Evolutionary conservation across 805 yeast genomes (phyloP).

Genomic region (Ogataea siamensis): DNA sequence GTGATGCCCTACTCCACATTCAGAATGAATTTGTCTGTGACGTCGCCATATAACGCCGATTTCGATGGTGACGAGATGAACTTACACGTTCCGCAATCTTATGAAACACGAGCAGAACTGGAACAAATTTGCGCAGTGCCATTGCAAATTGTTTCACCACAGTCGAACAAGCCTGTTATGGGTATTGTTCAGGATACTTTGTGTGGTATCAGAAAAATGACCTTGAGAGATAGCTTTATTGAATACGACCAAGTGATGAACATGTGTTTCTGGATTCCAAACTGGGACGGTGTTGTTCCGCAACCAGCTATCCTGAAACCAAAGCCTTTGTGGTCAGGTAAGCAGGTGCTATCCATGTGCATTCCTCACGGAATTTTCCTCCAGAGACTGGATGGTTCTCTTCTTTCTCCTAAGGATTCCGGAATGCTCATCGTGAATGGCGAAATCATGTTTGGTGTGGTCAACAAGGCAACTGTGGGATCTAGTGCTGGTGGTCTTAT

Average conservation of each 20-base stretch:
- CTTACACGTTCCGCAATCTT: slow-evolving; percentile 97
- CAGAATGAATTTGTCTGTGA: slow-evolving; percentile 92
- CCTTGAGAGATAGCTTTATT: slow-evolving; percentile 82
- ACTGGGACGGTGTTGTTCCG: slow-evolving; percentile 98
- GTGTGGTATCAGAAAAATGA: slow-evolving; percentile 96
- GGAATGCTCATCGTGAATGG: slow-evolving; percentile 97
- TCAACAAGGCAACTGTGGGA: slow-evolving; percentile 97
- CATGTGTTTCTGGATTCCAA: slow-evolving; percentile 95
- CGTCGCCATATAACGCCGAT: slow-evolving; percentile 99
- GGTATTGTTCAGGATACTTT: slow-evolving; percentile 99
- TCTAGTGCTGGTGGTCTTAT: slow-evolving; percentile 97
- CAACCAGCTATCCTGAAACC: slow-evolving; percentile 94
- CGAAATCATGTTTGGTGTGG: slow-evolving; percentile 96
- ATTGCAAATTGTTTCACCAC: slow-evolving; percentile 95
- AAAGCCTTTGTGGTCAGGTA: slow-evolving; percentile 96
- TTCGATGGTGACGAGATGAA: slow-evolving; percentile 99
- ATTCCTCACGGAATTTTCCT: slow-evolving; percentile 95
- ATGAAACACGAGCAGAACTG: slow-evolving; percentile 95
- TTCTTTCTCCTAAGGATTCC: slow-evolving; percentile 82
- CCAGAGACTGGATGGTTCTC: slow-evolving; percentile 89
- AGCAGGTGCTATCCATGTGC: slow-evolving; percentile 86
- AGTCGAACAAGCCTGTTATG: slow-evolving; percentile 98
- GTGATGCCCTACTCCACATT: slow-evolving; percentile 99
- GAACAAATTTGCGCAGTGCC: slow-evolving; percentile 97
- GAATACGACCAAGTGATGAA: slow-evolving; percentile 95